These are phyloP conservation scores for Zasmidium cellare DNA, from an alignment of 2,329 filamentous ascomycete genomes.

Conservation along the genomic window DNA sequence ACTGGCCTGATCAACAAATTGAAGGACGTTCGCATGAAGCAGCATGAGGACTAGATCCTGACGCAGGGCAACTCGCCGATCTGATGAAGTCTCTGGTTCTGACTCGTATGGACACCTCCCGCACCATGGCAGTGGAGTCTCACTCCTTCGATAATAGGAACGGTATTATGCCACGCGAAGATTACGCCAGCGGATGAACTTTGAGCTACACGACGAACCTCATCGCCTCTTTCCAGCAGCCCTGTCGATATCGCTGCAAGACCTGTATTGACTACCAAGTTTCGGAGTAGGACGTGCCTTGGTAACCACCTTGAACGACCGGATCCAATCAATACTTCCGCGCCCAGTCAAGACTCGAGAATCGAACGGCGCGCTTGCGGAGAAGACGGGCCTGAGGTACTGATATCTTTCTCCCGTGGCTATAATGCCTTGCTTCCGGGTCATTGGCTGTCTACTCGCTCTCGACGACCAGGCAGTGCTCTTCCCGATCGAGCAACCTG, in stretches of 20 bases:
- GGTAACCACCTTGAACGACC: not conserved
- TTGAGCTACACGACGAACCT: too few species aligned
- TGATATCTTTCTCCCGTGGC: not conserved
- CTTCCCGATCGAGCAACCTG: too few species aligned
- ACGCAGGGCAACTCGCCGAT: not conserved
- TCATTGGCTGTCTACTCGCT: too few species aligned
- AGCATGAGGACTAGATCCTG: not conserved
- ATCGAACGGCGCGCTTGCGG: too few species aligned
- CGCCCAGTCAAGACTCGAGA: not conserved
- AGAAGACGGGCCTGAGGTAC: not conserved
- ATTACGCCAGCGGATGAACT: not conserved
- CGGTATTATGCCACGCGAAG: not conserved
- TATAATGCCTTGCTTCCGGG: too few species aligned
- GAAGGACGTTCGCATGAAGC: too few species aligned
- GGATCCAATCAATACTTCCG: not conserved
- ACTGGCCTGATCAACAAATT: too few species aligned
- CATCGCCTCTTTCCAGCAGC: not conserved
- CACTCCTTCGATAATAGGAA: not conserved
- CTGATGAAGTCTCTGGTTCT: not conserved
- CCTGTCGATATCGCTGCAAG: not conserved
- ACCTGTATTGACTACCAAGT: not conserved
- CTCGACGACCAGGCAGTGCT: too few species aligned
- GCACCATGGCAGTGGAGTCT: not conserved
- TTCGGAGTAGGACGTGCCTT: not conserved
- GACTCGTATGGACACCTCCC: not conserved